phyloP scores from a whole-genome alignment of 139 green algal species.

The Tetradesmus obliquus region DNA sequence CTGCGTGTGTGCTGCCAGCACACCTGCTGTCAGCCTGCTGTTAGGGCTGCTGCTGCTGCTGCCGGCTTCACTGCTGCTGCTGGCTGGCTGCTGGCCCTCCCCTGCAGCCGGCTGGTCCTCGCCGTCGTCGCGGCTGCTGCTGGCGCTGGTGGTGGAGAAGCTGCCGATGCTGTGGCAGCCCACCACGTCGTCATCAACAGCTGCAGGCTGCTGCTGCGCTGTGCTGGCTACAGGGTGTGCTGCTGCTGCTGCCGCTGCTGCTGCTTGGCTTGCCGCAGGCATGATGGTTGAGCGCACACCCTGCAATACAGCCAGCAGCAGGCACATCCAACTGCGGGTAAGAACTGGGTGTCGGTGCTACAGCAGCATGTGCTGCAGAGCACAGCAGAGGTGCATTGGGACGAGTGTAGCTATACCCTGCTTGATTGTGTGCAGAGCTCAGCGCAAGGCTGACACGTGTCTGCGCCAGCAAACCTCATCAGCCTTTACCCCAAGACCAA shows the following conservation, averaged over 20 bases:
- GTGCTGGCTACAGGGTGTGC: background rate
- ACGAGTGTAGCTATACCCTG: too few species aligned
- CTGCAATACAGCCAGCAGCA: background rate
- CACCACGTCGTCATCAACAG: background rate
- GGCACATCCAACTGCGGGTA: background rate
- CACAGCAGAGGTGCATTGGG: too few species aligned
- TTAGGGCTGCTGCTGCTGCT: background rate
- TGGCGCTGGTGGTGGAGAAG: conserved; percentile 34
- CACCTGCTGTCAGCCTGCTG: background rate
- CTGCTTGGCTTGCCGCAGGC: background rate
- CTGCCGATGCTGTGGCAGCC: conserved; percentile 40
- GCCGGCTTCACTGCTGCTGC: background rate
- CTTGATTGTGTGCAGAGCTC: too few species aligned
- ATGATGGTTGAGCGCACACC: conserved; percentile 37
- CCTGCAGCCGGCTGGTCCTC: background rate
- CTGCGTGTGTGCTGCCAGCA: background rate
- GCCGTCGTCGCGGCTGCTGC: background rate
- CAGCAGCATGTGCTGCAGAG: background rate
- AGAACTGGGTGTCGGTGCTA: background rate
- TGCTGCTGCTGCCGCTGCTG: background rate
- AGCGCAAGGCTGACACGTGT: too few species aligned
- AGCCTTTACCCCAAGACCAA: too few species aligned
- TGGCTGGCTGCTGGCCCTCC: background rate
- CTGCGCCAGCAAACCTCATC: too few species aligned
- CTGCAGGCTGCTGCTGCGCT: background rate